Conservation (phyloP, 2,329 filamentous ascomycete genomes). For the Verticillium nubilum region DNA sequence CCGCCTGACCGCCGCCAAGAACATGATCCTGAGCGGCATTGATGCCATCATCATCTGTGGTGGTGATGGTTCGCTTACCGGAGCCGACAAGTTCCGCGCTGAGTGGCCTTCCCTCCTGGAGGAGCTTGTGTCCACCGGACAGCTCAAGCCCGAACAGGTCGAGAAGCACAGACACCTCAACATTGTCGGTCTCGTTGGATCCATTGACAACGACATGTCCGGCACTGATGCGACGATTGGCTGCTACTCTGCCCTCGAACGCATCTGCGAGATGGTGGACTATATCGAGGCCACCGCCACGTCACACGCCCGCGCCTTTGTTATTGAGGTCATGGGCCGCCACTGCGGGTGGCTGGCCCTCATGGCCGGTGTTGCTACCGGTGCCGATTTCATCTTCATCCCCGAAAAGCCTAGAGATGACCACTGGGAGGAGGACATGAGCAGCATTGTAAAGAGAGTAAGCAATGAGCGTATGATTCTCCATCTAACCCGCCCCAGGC, state of each 20-base stretch:
- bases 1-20: conserved; percentile 81
- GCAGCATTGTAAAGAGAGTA: conserved; percentile 66
- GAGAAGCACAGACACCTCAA: conserved; percentile 81
- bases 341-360: conserved; percentile 97
- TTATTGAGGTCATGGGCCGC: conserved; percentile 97
- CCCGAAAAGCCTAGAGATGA: conserved; percentile 85
- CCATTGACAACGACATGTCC: conserved; percentile 97
- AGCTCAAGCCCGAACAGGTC: conserved; percentile 66
- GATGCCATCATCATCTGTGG: conserved; percentile 96
- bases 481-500: not conserved
- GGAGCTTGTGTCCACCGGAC: conserved; percentile 71
- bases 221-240: conserved; percentile 97
- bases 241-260: conserved; percentile 85
- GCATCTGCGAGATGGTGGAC: conserved; percentile 94
- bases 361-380: conserved; percentile 92
- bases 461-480: conserved; percentile 11
- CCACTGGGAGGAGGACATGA: conserved; percentile 90
- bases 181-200: conserved; percentile 92
- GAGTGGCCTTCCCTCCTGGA: conserved; percentile 88
- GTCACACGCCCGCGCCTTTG: conserved; percentile 93
- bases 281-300: conserved; percentile 93
- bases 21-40: conserved; percentile 88
- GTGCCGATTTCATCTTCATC: conserved; percentile 95
- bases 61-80: conserved; percentile 92
- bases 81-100: conserved; percentile 84